Base-by-base conservation (phyloP, 495 filamentous ascomycete genomes). In the Hypoxylon trugodes region DNA sequence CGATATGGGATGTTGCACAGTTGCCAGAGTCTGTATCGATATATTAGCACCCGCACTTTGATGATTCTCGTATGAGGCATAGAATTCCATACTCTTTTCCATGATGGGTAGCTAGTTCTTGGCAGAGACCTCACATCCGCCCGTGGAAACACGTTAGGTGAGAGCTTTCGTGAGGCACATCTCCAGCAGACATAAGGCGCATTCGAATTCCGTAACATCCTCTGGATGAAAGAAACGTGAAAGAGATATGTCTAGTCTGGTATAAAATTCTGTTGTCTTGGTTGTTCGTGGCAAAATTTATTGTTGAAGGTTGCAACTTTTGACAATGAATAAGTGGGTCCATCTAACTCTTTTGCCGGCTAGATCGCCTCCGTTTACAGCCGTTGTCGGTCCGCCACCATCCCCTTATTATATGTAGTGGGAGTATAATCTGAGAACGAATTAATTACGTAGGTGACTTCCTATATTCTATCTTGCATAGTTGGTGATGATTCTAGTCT, bases 171-270 rank as follows among this genome's bases (percentile, higher is more conserved):
- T 40, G 26, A 49, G 22, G 64, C 42, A 41, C 71, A 74, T 53
- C 49, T 54, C 69, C 71, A 72, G 24, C 71, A 74, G 21, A 74
- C 46, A 36, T 67, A 74, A 8, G 69, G 52, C 28, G 40, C 59
- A 37, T 46, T 26, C n/a, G 71, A 67, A 10, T 59, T 48, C 26
- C 61, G 57, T 6, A 72, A 40, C 64, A 70, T 74, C 5, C 15
- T 60, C 22, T 5, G 21, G 24, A 22, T 13, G 16, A 36, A 26
- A 40, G 12, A 42, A 47, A 36, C n/a, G n/a, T n/a, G 41, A 46
- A 22, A 21, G 24, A 18, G n/a, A 19, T 33, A 1, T 18, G 15
- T 50, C 33, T 15, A 10, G 18, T 26, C 49, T 13, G 7, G 26
- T 53, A 56, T 66, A 25, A 45, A 43, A 54, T 30, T 49, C 10